A percentile compares a stretch with the other conserved stretches of the same genome.
Conservation (phyloP, 2,329 filamentous ascomycete species). For the Colletotrichum magnum region DNA sequence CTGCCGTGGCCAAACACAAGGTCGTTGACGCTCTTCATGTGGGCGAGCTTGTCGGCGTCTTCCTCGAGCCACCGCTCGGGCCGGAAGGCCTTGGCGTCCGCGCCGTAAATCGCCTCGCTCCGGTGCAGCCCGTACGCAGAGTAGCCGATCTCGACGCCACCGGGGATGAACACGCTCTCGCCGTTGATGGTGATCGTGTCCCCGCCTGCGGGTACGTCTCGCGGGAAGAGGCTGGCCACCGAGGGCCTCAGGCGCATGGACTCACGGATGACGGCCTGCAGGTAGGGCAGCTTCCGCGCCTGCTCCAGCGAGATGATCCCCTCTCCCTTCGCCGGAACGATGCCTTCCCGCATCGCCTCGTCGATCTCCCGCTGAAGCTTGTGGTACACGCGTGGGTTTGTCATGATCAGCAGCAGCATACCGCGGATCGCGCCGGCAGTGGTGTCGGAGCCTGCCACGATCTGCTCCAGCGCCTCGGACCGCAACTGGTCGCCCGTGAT, state of each 20-base stretch:
- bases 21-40: constrained; percentile 35
- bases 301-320: constrained; percentile 44
- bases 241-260: constrained; percentile 49
- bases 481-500: constrained; percentile 45
- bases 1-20: constrained; percentile 37
- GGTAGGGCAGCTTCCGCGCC: constrained; percentile 52
- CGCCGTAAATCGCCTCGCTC: constrained; percentile 68
- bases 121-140: constrained; percentile 75
- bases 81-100: constrained; percentile 67
- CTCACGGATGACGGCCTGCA: constrained; percentile 56
- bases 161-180: constrained; percentile 57
- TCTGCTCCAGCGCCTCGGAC: constrained; percentile 49
- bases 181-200: constrained; percentile 37
- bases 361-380: constrained; percentile 62
- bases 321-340: constrained; percentile 43
- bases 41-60: constrained; percentile 52
- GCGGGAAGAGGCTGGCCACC: constrained; percentile 43
- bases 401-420: constrained; percentile 62
- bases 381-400: constrained; percentile 57
- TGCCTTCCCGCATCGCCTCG: constrained; percentile 38
- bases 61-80: constrained; percentile 69
- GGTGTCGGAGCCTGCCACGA: constrained; percentile 68
- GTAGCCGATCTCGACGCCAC: constrained; percentile 71
- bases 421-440: constrained; percentile 64
- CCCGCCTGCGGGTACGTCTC: constrained; percentile 44